Conservation (phyloP, 768 basidiomycete genomes). For the Ramaria sp. region DNA sequence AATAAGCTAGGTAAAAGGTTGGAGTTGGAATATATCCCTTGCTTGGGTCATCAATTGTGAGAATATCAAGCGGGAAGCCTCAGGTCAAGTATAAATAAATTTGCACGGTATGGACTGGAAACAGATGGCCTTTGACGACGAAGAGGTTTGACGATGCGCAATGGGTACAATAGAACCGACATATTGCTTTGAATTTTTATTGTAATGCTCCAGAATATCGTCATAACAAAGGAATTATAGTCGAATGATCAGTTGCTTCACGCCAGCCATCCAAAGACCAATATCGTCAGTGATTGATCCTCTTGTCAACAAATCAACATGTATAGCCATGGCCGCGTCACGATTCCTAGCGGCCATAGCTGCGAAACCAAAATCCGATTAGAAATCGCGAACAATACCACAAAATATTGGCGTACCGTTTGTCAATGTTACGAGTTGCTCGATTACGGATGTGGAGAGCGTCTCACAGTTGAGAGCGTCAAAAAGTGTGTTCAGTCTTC, state of each 20-base stretch:
- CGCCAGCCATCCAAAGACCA: slow-evolving; percentile 75
- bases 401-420: slow-evolving; percentile 40
- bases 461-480: slow-evolving; percentile 90
- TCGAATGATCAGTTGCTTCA: slow-evolving; percentile 79
- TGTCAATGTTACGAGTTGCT: slow-evolving; percentile 58
- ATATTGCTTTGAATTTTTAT: background rate
- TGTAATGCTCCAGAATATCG: background rate
- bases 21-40: no score
- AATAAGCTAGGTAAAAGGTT: no score
- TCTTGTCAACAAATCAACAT: slow-evolving; percentile 74
- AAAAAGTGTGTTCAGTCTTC: slow-evolving; percentile 75
- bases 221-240: slow-evolving; percentile 25
- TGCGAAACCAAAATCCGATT: slow-evolving; percentile 20
- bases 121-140: no score
- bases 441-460: slow-evolving; percentile 56
- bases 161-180: background rate
- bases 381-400: background rate
- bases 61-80: no score
- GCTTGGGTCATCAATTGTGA: no score
- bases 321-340: slow-evolving; percentile 66
- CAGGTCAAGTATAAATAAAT: no score
- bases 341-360: slow-evolving; percentile 78
- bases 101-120: no score
- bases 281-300: slow-evolving; percentile 79
- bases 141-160: no score